phyloP scores from a whole-genome alignment of 768 basidiomycete genomes.

The Lactarius psammicola region DNA sequence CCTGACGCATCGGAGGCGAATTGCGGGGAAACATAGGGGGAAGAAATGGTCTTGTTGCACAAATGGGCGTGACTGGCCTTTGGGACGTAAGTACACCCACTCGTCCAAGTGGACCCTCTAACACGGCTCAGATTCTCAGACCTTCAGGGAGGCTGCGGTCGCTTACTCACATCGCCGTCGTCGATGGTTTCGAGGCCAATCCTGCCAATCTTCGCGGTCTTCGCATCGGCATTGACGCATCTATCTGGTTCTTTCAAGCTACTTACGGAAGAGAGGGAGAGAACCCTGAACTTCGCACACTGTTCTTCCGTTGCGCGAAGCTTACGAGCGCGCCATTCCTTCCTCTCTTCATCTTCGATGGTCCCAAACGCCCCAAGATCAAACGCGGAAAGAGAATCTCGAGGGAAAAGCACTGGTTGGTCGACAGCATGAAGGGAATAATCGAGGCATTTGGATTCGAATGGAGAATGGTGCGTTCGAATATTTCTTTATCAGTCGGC shows the following conservation, averaged over 20 bases:
- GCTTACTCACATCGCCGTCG: constrained; percentile 69
- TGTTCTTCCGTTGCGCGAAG: constrained; percentile 82
- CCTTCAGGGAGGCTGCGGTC: constrained; percentile 73
- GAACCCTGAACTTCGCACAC: constrained; percentile 79
- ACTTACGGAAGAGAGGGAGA: constrained; percentile 75
- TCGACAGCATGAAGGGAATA: constrained; percentile 73
- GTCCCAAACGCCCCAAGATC: constrained; percentile 73
- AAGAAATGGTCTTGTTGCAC: too few relatives aligned
- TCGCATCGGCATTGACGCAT: constrained; percentile 84
- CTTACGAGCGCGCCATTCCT: constrained; percentile 77
- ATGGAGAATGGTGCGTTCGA: constrained; percentile 56
- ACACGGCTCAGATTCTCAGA: constrained; percentile 51
- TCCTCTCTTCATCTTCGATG: constrained; percentile 91
- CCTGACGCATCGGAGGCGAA: not conserved
- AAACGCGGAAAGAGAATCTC: constrained; percentile 77
- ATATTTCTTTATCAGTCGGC: not conserved
- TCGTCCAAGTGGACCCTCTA: constrained; percentile 27
- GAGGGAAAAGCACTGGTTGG: constrained; percentile 59
- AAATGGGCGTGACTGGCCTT: too few relatives aligned
- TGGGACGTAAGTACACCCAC: too few relatives aligned
- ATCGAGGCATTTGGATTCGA: constrained; percentile 80
- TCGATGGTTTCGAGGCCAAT: constrained; percentile 72
- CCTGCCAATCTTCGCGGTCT: too few relatives aligned
- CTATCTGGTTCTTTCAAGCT: constrained; percentile 78
- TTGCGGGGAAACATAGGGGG: not conserved